A percentile compares a stretch with the other conserved stretches of the same genome.
Evolutionary conservation across 345 rosid genomes (phyloP).

Genomic region (Toxicodendron radicans): DNA sequence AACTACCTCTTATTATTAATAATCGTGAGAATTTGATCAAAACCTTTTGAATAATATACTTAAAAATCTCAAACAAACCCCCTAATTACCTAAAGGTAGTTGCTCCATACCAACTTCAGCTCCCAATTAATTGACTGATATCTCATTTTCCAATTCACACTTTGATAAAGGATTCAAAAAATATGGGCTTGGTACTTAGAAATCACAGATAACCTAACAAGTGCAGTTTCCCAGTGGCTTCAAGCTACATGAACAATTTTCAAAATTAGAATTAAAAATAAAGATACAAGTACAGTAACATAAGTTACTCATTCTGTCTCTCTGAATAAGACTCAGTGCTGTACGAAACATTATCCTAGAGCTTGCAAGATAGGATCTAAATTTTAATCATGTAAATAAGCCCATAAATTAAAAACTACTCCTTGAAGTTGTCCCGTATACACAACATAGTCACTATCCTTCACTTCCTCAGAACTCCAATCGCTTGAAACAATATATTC

Average conservation of each 20-base stretch:
- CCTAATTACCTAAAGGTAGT: too few relatives aligned
- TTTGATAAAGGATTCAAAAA: background rate
- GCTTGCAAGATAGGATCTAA: background rate
- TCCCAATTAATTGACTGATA: background rate
- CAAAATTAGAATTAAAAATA: background rate
- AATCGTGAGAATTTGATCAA: too few relatives aligned
- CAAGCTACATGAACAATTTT: background rate
- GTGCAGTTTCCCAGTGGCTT: background rate
- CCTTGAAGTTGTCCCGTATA: background rate
- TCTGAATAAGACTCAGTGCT: background rate
- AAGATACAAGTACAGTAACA: background rate
- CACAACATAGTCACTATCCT: background rate
- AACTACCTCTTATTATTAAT: too few relatives aligned
- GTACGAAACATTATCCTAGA: background rate
- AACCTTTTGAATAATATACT: too few relatives aligned
- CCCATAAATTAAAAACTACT: background rate
- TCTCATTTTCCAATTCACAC: background rate
- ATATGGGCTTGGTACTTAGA: background rate
- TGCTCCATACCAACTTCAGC: background rate
- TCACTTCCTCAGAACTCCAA: background rate
- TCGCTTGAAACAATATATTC: background rate
- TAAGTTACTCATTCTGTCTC: background rate
- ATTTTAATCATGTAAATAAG: background rate
- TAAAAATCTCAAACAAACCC: too few relatives aligned
- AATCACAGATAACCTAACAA: background rate